Percentiles rank a stretch among this genome's conserved stretches.
Evolutionary conservation across 441 rosid genomes (phyloP).

Genomic region (Aleurites moluccanus): DNA sequence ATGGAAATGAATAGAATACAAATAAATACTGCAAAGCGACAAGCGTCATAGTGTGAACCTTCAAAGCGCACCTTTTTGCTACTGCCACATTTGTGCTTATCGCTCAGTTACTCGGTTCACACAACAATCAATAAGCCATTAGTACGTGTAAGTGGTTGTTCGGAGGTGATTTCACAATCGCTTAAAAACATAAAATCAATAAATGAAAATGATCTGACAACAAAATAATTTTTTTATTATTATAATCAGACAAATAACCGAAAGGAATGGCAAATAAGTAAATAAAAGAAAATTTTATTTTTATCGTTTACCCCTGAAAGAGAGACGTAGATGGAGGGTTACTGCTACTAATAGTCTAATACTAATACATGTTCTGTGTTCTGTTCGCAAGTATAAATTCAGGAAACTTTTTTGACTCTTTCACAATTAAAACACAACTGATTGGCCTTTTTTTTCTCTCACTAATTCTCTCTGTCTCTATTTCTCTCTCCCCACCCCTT

Average conservation of each 20-base stretch:
- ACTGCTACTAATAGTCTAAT: no score
- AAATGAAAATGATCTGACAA: no score
- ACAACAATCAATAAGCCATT: no score
- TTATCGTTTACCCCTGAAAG: no score
- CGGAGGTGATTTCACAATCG: no score
- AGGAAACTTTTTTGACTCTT: constrained; percentile 10
- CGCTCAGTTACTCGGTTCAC: not conserved
- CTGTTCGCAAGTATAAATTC: constrained; percentile 30
- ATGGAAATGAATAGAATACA: not conserved
- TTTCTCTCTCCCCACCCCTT: not conserved
- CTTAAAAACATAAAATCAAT: no score
- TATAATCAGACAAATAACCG: constrained; percentile 30
- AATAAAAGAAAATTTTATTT: not conserved
- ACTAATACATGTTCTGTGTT: not conserved
- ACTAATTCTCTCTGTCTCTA: not conserved
- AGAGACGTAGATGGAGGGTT: no score
- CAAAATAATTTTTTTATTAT: no score
- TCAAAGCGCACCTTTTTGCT: not conserved
- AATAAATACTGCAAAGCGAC: not conserved
- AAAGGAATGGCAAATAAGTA: constrained; percentile 38
- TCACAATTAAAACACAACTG: constrained; percentile 9
- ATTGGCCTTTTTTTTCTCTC: constrained; percentile 4
- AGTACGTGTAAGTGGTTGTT: no score
- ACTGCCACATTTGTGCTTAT: not conserved
- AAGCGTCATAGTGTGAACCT: constrained; percentile 10